phyloP scores from a whole-genome alignment of 1,284 basidiomycete species.

The Lentinus polychrous region DNA sequence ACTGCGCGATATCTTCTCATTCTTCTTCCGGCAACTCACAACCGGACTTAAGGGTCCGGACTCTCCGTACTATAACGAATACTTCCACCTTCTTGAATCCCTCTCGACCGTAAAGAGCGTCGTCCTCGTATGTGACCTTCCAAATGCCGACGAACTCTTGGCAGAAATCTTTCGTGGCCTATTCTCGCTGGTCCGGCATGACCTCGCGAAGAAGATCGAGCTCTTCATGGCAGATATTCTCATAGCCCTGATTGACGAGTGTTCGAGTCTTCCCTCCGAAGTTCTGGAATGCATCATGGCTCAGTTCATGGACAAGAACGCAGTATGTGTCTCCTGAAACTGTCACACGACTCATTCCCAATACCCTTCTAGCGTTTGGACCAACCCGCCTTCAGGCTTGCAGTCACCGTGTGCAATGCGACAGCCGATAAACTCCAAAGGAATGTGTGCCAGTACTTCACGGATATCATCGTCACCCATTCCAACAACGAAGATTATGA shows the following conservation, averaged over 20 bases:
- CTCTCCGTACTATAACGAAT: slow-evolving; percentile 79
- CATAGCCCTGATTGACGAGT: slow-evolving; percentile 85
- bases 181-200: slow-evolving; percentile 74
- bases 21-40: slow-evolving; percentile 83
- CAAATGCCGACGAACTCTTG: slow-evolving; percentile 83
- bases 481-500: slow-evolving; percentile 53
- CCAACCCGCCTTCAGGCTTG: slow-evolving; percentile 78
- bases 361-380: slow-evolving; percentile 50
- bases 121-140: slow-evolving; percentile 88
- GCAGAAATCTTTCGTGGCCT: slow-evolving; percentile 78
- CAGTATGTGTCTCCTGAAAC: slow-evolving; percentile 36
- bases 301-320: slow-evolving; percentile 78
- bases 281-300: slow-evolving; percentile 80
- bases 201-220: slow-evolving; percentile 86
- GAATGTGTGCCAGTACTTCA: slow-evolving; percentile 87
- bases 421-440: slow-evolving; percentile 86
- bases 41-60: slow-evolving; percentile 68
- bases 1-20: slow-evolving; percentile 91
- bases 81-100: slow-evolving; percentile 88
- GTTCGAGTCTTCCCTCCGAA: slow-evolving; percentile 63
- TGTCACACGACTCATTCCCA: neutral
- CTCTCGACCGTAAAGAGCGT: slow-evolving; percentile 93
- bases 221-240: slow-evolving; percentile 87
- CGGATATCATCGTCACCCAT: slow-evolving; percentile 73
- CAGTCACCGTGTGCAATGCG: slow-evolving; percentile 81